Evolutionary conservation across 805 yeast species (phyloP), one percentile per base, ranked within the genome.

Genomic region (Wickerhamomyces pijperi): DNA sequence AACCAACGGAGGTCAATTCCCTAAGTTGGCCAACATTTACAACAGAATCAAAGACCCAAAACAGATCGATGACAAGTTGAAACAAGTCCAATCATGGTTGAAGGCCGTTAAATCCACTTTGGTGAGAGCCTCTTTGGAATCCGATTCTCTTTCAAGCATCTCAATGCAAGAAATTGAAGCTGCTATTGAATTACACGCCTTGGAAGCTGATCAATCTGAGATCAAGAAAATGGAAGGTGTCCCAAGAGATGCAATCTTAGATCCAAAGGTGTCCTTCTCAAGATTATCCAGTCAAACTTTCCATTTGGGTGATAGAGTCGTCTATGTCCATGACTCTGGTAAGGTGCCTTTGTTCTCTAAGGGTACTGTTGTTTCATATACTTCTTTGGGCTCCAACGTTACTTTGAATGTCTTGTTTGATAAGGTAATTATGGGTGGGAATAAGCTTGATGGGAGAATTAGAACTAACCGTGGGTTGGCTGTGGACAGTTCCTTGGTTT

Each of bases 311-410:
- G 97, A 92, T 54, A 74, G 98, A 44, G 85, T 92, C 23, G 72
- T 83, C 19, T 87, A 84, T 48, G 82, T 86, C 18, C 81, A 82
- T 49, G 83, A 79, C 49, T 76, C 83, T 19, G 97, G 97, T 38
- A 86, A 84, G 53, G 95, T 88, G 14, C 95, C 96, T 20, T 61
- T 79, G 41, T 86, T 82, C 54, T 71, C 84, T 19, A 82, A 82
- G 52, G 99, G 99, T 56, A 87, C 96, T 1, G 94, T 92, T 39
- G 81, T 84, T 37, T 80, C 82, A 8, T 85, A 84, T 33, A 69
- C 75, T 28, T 74, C 78, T 48, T 68, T 75, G 28, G 73, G 75
- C 9, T 52, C 63, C n/a, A 60, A 54, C 38, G 56, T 72, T 11
- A 72, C 79, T 1, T 64, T 92, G 41, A 86, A 82, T 46, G 78